These are phyloP conservation scores for Moringa oleifera DNA, from an alignment of 345 rosid genomes.

Conservation along the genomic window DNA sequence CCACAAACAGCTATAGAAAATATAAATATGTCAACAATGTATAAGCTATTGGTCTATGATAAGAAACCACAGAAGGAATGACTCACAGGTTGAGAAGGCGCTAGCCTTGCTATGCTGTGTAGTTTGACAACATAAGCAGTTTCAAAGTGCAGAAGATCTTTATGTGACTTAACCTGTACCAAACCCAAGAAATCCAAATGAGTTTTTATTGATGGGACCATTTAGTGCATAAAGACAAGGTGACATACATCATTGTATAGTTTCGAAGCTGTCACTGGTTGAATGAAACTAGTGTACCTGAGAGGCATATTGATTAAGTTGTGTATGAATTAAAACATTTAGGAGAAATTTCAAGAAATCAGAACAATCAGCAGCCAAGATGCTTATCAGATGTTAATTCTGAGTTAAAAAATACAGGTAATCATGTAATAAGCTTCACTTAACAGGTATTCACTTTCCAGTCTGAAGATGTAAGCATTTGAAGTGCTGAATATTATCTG, in stretches of 20 bases:
- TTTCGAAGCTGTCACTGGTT: conserved; percentile 88
- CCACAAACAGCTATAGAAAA: neutral
- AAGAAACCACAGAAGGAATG: conserved; percentile 8
- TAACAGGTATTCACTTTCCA: neutral
- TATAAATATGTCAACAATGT: neutral
- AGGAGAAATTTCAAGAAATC: neutral
- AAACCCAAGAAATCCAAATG: neutral
- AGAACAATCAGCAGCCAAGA: neutral
- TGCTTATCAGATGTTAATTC: neutral
- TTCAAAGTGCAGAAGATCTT: conserved; percentile 86
- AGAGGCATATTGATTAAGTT: neutral
- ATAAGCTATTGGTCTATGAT: too few relatives aligned
- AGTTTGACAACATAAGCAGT: conserved; percentile 96
- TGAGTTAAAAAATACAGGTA: neutral
- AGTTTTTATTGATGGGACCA: neutral
- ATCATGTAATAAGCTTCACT: neutral
- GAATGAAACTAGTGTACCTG: conserved; percentile 97
- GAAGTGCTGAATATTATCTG: too few relatives aligned
- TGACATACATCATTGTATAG: conserved; percentile 72
- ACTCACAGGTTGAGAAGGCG: conserved; percentile 82
- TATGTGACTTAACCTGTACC: conserved; percentile 81
- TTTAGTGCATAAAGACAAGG: conserved; percentile 9
- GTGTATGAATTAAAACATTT: neutral
- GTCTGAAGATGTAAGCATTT: neutral
- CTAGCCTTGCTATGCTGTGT: conserved; percentile 80